Base-by-base conservation (phyloP, 192 early-diverging fungal species). In the Coemansia biformis region DNA sequence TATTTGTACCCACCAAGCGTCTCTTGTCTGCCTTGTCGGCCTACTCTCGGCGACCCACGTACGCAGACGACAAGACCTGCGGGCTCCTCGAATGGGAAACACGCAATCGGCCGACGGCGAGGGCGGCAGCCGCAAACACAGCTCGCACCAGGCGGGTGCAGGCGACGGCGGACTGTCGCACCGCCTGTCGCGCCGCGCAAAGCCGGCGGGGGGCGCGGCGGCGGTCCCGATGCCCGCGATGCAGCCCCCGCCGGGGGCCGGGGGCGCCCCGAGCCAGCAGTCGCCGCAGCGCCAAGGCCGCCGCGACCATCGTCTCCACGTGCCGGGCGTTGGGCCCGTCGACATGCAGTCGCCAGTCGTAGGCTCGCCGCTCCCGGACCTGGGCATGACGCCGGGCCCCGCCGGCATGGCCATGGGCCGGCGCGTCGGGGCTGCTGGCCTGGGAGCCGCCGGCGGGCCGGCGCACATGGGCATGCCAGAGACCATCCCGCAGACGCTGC, bases 71-170 rank as follows among this genome's bases (percentile, higher is more conserved):
- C n/a, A n/a, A n/a, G n/a, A n/a, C n/a, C n/a, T n/a, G n/a, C n/a
- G n/a, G n/a, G n/a, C n/a, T n/a, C n/a, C n/a, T n/a, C n/a, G 22
- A 46, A 75, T 75, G 72, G 72, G 72, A 26, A 75, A 75, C 42
- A 46, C 72, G 16, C 72, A 75, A 46, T 75, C 72, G 26, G 45
- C 47, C 10, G 70, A 74, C 42, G 59, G 38, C 34, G 63, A 66
- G 7, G 46, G 54, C 8, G 40, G 59, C 12, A 59, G 48, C 48
- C 55, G 59, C 33, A 48, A 51, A 26, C 65, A 68, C 32, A 52
- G 57, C 38, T 51, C 42, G 15, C 59, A 59, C 48, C 71, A 63
- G 11, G 33, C 46, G 21, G 34, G 24, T 11, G 19, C 43, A 9
- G 41, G 48, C 15, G 49, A 47, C 10, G 48, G 49, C 16, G 46